phyloP scores from a whole-genome alignment of 2,329 filamentous ascomycete genomes.

The Colletotrichum orbiculare region DNA sequence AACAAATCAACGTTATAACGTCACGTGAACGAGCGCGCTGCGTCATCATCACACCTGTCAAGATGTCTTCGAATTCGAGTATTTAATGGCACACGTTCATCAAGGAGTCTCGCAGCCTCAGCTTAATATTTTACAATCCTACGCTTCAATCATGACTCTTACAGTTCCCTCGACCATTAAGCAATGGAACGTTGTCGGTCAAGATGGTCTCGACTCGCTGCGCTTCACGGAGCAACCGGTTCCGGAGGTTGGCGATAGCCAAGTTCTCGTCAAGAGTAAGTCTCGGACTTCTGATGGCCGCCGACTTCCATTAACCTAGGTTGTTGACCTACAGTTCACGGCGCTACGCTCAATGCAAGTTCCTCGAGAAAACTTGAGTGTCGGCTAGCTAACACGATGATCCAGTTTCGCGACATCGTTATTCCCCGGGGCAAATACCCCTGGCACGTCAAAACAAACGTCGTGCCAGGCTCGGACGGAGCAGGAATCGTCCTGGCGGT shows the following conservation, averaged over 20 bases:
- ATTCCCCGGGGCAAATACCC: conserved; percentile 47
- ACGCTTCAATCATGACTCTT: background rate
- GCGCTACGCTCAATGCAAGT: conserved; percentile 25
- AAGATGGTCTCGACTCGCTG: conserved; percentile 19
- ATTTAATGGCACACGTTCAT: too few species aligned
- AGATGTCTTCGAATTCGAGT: too few species aligned
- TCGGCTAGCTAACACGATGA: conserved; percentile 14
- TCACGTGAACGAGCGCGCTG: too few species aligned
- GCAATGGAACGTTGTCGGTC: conserved; percentile 24
- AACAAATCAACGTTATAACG: too few species aligned
- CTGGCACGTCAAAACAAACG: conserved; percentile 38
- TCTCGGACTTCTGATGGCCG: conserved; percentile 50
- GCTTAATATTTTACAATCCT: background rate
- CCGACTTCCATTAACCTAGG: background rate
- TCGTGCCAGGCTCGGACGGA: conserved; percentile 57
- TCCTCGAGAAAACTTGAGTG: background rate
- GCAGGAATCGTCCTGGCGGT: conserved; percentile 61
- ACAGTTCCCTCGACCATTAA: background rate
- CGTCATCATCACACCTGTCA: too few species aligned
- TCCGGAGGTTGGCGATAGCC: conserved; percentile 23
- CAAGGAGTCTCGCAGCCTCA: too few species aligned
- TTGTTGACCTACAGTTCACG: conserved; percentile 40
- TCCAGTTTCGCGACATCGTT: conserved; percentile 25
- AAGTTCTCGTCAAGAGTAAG: conserved; percentile 33
- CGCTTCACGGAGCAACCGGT: conserved; percentile 10